Evolutionary conservation across 1,284 basidiomycete genomes (phyloP).

Genomic region (Vanrija humicola): DNA sequence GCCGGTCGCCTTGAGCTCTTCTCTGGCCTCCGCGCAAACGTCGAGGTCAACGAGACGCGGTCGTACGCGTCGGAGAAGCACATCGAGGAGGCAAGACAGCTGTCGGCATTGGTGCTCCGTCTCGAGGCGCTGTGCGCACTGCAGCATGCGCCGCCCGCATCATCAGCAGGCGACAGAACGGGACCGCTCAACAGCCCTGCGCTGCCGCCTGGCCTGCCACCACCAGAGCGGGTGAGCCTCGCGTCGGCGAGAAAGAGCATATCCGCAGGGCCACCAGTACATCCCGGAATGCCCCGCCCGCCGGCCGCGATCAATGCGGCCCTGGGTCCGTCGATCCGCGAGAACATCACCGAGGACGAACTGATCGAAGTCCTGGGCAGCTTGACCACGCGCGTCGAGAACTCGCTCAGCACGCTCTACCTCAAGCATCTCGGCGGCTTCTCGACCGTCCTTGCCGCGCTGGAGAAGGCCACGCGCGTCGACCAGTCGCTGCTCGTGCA

Average conservation of each 20-base stretch:
- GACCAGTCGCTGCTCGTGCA: conserved; percentile 36
- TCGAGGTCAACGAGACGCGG: conserved; percentile 50
- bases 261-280: not conserved
- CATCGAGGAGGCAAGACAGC: conserved; percentile 70
- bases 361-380: conserved; percentile 71
- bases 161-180: conserved; percentile 2
- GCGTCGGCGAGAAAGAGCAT: conserved; percentile 5
- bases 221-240: not conserved
- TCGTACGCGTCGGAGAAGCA: conserved; percentile 60
- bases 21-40: conserved; percentile 52
- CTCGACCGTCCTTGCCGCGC: conserved; percentile 43
- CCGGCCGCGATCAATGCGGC: conserved; percentile 1
- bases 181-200: conserved; percentile 42
- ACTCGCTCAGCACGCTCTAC: conserved; percentile 64
- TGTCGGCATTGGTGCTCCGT: conserved; percentile 72
- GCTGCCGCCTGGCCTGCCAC: conserved; percentile 51
- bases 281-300: not conserved
- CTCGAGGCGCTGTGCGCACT: conserved; percentile 74
- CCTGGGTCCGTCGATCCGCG: conserved; percentile 67
- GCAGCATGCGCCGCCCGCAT: conserved; percentile 32
- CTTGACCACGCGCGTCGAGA: conserved; percentile 71
- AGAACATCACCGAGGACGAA: conserved; percentile 71
- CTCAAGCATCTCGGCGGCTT: conserved; percentile 49
- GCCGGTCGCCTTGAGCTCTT: conserved; percentile 65
- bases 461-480: conserved; percentile 43